Evolutionary conservation across 768 basidiomycete genomes (phyloP).

Genomic region (Lepiota brunneoincarnata): DNA sequence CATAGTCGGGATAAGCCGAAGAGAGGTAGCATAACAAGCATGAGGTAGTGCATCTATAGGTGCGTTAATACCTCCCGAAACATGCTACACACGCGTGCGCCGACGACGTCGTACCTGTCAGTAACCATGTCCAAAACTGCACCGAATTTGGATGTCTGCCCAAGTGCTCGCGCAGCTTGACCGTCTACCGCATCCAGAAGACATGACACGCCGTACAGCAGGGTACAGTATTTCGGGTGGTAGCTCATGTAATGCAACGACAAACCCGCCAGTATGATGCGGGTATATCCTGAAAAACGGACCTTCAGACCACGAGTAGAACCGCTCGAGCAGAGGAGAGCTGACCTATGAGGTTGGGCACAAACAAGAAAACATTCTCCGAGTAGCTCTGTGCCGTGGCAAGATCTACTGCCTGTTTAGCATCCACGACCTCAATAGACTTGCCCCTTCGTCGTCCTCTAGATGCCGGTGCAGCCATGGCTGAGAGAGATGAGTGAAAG

Average conservation of each 20-base stretch:
- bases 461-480: constrained; percentile 30
- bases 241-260: constrained; percentile 93
- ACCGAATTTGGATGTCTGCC: constrained; percentile 94
- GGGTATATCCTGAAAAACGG: constrained; percentile 68
- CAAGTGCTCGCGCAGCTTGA: constrained; percentile 81
- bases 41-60: constrained; percentile 86
- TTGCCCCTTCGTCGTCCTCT: constrained; percentile 41
- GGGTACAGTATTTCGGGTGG: constrained; percentile 89
- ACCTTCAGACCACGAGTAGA: constrained; percentile 14
- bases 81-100: background rate
- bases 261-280: constrained; percentile 86
- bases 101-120: constrained; percentile 67
- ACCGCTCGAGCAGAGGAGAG: constrained; percentile 12
- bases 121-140: constrained; percentile 99
- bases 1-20: constrained; percentile 82
- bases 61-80: constrained; percentile 1
- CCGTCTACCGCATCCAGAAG: constrained; percentile 96
- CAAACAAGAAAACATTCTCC: constrained; percentile 97
- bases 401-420: constrained; percentile 82
- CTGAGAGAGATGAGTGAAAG: constrained; percentile 7
- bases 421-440: constrained; percentile 73
- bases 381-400: constrained; percentile 84
- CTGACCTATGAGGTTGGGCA: constrained; percentile 94
- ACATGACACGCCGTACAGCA: constrained; percentile 87
- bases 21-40: constrained; percentile 93